These are phyloP conservation scores for Phytomonas francai DNA, from an alignment of 208 protist species.

Conservation along the genomic window DNA sequence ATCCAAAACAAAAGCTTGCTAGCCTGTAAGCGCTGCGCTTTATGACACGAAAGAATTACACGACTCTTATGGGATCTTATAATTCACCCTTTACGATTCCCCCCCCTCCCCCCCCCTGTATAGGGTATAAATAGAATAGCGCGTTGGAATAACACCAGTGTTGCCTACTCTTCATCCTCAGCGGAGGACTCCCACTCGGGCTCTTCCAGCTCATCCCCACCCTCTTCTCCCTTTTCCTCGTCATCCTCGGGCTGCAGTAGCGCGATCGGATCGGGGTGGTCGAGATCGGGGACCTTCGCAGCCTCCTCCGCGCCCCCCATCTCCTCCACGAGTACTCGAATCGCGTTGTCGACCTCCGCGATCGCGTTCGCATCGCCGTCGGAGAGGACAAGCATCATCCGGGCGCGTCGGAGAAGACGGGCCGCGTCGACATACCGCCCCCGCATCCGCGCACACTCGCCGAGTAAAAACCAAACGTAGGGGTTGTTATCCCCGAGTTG, in stretches of 20 bases:
- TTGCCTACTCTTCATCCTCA: conserved; percentile 42
- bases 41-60: too few species aligned
- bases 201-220: conserved; percentile 45
- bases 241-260: conserved; percentile 53
- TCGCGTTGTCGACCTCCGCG: conserved; percentile 69
- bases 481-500: conserved; percentile 87
- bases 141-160: not conserved
- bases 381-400: conserved; percentile 75
- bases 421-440: conserved; percentile 67
- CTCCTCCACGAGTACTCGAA: conserved; percentile 68
- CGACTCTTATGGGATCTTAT: not conserved
- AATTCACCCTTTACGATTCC: not conserved
- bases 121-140: conserved; percentile 1
- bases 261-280: conserved; percentile 78
- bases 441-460: conserved; percentile 74
- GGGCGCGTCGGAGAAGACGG: conserved; percentile 68
- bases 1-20: conserved; percentile 10
- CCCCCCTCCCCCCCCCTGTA: too few species aligned
- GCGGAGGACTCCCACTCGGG: conserved; percentile 65
- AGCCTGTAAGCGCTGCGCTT: not conserved
- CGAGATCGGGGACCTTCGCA: conserved; percentile 59
- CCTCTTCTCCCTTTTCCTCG: conserved; percentile 28
- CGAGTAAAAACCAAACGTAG: conserved; percentile 91
- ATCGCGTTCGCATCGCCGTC: conserved; percentile 46
- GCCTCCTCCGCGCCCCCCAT: conserved; percentile 80